Percentiles rank a stretch among this genome's conserved stretches.
These are phyloP conservation scores for Madurella fahalii DNA, from an alignment of 2,329 filamentous ascomycete species.

Conservation along the genomic window DNA sequence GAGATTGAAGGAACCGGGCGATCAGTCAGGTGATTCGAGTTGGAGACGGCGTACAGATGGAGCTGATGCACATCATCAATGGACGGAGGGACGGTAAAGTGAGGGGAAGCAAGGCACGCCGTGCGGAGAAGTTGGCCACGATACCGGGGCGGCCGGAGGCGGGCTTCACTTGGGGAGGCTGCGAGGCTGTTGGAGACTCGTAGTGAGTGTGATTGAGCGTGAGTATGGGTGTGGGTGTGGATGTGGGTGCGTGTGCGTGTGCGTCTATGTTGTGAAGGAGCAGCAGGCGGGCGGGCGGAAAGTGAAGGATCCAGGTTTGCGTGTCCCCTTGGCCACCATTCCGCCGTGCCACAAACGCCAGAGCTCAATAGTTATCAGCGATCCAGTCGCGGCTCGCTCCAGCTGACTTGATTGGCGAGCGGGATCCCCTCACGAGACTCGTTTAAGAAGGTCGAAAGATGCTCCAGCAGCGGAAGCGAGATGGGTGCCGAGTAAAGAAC, in stretches of 20 bases:
- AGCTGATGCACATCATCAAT: neutral
- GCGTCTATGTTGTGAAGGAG: no score
- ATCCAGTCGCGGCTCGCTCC: neutral
- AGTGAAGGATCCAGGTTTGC: neutral
- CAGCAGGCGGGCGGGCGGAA: neutral
- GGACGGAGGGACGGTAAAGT: neutral
- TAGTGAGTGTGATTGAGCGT: no score
- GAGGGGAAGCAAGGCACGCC: slow-evolving; percentile 9
- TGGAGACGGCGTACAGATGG: neutral
- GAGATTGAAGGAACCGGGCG: neutral
- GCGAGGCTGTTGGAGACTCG: neutral
- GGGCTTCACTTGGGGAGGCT: no score
- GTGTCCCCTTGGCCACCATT: neutral
- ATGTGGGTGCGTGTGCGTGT: no score
- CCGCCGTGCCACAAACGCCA: neutral
- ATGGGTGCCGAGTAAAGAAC: slow-evolving; percentile 1
- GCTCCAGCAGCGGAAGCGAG: neutral
- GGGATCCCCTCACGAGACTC: neutral
- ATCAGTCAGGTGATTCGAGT: neutral
- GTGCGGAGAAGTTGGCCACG: slow-evolving; percentile 13
- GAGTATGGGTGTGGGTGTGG: neutral
- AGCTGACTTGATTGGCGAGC: neutral
- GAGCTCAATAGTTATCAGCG: neutral
- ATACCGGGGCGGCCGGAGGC: neutral
- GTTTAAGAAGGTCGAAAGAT: slow-evolving; percentile 10